Base-by-base conservation (phyloP, 345 rosid species). In the Geranium brycei region DNA sequence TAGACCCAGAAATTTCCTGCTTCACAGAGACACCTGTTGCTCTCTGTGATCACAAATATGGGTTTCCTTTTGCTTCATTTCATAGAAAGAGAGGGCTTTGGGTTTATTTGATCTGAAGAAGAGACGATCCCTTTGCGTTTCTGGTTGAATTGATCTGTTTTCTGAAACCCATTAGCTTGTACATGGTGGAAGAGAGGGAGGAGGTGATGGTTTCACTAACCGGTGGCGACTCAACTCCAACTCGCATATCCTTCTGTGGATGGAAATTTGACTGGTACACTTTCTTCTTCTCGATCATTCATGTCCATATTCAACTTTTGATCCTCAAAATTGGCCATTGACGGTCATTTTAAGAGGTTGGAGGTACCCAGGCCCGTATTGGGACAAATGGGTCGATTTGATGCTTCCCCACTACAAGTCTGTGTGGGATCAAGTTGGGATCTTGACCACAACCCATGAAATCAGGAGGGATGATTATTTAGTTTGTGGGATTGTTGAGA, bases 361-460 rank as follows among this genome's bases (percentile, higher is more conserved):
- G 84, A 64, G 55, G 17, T 28, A 60, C 31, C 83, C 81, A 23
- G 64, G 53, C 12, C 3, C 7, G 31, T 59, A 64, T 4, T 85
- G 84, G 83, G 41, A 61, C n/a, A 62, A 59, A 62, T 82, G 89
- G 89, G 80, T 82, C 0, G 60, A 65, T 2, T 40, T 67, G 0
- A 78, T 85, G 87, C 71, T 32, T 0, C 62, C 71, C 57, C 28
- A 62, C 14, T 75, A 80, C 55, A 66, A 71, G 4, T 0, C 38
- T 12, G 63, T 67, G 6, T 82, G 89, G 87, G 73, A 60, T 51
- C 71, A 68, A 65, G 78, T 81, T 3, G 89, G 83, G 0, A 74
- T 82, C 57, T n/a, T 82, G 75, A 73, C 66, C 41, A 80, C 87
- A 7, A 65, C 78, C 8, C 75, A 74, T 16, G 13, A 60, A 28